Evolutionary conservation across 2,329 filamentous ascomycete species (phyloP).

Genomic region (Apiospora malaysiana): DNA sequence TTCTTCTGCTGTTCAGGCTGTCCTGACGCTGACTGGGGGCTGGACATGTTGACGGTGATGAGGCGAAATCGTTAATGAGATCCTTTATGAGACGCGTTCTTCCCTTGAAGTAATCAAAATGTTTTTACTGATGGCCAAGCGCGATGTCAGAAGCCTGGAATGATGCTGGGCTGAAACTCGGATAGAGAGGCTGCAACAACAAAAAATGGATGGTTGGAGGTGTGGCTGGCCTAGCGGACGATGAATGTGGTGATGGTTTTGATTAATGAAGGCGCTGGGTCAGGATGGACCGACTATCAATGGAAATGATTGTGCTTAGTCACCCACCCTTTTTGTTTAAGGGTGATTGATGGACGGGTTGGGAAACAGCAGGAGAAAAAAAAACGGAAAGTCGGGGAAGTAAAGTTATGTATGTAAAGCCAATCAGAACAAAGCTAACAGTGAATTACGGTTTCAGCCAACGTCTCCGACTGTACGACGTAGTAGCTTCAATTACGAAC

Average conservation of each 20-base stretch:
- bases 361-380: not conserved
- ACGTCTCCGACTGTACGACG: not conserved
- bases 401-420: too few relatives aligned
- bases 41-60: slow-evolving; percentile 53
- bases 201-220: not conserved
- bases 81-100: slow-evolving; percentile 21
- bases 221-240: not conserved
- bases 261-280: slow-evolving; percentile 4
- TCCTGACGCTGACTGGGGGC: slow-evolving; percentile 59
- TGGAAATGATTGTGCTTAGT: not conserved
- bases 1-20: slow-evolving; percentile 45
- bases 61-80: slow-evolving; percentile 22
- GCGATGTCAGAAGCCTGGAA: not conserved
- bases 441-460: not conserved
- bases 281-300: not conserved
- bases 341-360: not conserved
- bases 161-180: not conserved
- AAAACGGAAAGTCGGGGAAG: not conserved
- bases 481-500: not conserved
- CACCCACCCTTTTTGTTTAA: slow-evolving; percentile 1
- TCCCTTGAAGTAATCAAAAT: not conserved
- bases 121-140: not conserved
- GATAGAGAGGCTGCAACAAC: not conserved
- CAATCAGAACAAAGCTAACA: not conserved
- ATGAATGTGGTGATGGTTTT: slow-evolving; percentile 12